These are phyloP conservation scores for Globisporangium solare DNA, from an alignment of 352 stramenopile species.

Conservation along the genomic window DNA sequence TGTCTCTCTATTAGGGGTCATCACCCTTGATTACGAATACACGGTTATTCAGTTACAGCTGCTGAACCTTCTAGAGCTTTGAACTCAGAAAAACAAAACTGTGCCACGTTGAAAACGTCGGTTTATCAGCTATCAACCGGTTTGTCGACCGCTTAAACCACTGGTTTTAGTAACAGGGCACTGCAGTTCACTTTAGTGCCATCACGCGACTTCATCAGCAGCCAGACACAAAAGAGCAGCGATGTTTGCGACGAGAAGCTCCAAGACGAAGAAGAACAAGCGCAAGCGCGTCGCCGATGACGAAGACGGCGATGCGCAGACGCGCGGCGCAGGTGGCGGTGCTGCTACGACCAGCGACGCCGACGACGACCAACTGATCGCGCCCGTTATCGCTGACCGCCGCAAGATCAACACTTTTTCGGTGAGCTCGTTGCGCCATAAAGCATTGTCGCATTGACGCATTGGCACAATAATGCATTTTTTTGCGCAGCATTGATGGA, in stretches of 20 bases:
- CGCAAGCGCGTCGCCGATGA: slow-evolving; percentile 15
- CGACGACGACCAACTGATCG: slow-evolving; percentile 21
- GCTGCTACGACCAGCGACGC: slow-evolving; percentile 6
- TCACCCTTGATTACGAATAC: too few species aligned
- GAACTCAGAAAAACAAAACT: too few species aligned
- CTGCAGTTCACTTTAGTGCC: too few species aligned
- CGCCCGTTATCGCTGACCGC: slow-evolving; percentile 19
- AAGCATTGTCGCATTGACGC: background rate
- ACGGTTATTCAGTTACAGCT: too few species aligned
- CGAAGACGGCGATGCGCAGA: background rate
- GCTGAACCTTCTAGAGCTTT: too few species aligned
- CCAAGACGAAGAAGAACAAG: slow-evolving; percentile 20
- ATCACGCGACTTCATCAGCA: too few species aligned
- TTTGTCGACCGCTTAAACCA: too few species aligned
- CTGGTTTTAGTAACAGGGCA: too few species aligned
- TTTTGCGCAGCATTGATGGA: background rate
- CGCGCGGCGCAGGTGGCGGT: background rate
- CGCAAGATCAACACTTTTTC: slow-evolving; percentile 63
- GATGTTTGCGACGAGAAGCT: slow-evolving; percentile 17
- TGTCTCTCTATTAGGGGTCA: too few species aligned
- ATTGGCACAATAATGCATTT: background rate
- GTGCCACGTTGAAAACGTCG: too few species aligned
- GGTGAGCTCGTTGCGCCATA: slow-evolving; percentile 13
- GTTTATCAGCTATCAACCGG: too few species aligned
- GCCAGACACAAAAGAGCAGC: background rate